Evolutionary conservation across 1,284 basidiomycete genomes (phyloP).

Genomic region (Laetiporus sulphureus): DNA sequence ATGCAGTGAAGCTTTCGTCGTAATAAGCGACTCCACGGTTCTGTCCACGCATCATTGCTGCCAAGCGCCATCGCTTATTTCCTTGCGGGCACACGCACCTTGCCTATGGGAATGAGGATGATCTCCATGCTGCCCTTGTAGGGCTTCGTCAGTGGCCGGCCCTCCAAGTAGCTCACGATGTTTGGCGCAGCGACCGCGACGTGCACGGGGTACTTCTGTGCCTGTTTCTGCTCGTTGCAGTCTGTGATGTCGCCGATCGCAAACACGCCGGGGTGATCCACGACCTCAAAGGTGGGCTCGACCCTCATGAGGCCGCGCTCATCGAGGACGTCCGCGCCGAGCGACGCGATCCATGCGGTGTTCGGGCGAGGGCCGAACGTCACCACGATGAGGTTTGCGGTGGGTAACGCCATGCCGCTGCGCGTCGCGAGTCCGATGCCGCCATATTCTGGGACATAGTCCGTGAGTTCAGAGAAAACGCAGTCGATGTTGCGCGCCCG

Average conservation of each 20-base stretch:
- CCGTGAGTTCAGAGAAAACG: conserved; percentile 50
- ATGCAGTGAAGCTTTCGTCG: no score
- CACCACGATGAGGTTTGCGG: conserved; percentile 54
- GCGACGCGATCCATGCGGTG: conserved; percentile 39
- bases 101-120: conserved; percentile 53
- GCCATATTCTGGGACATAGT: conserved; percentile 30
- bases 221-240: conserved; percentile 54
- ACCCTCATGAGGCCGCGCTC: conserved; percentile 40
- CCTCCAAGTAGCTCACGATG: conserved; percentile 34
- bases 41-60: no score
- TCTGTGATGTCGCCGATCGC: conserved; percentile 55
- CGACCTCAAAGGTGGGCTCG: conserved; percentile 44
- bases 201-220: conserved; percentile 41
- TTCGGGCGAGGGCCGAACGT: conserved; percentile 45
- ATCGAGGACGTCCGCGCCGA: conserved; percentile 38
- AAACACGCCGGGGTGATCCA: conserved; percentile 42
- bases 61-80: no score
- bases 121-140: conserved; percentile 49
- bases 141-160: conserved; percentile 26
- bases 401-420: conserved; percentile 39
- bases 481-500: conserved; percentile 41
- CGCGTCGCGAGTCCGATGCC: conserved; percentile 39
- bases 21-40: no score
- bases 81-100: no score
- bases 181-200: conserved; percentile 39